These are phyloP conservation scores for Fusarium napiforme DNA, from an alignment of 2,329 filamentous ascomycete species.

Conservation along the genomic window DNA sequence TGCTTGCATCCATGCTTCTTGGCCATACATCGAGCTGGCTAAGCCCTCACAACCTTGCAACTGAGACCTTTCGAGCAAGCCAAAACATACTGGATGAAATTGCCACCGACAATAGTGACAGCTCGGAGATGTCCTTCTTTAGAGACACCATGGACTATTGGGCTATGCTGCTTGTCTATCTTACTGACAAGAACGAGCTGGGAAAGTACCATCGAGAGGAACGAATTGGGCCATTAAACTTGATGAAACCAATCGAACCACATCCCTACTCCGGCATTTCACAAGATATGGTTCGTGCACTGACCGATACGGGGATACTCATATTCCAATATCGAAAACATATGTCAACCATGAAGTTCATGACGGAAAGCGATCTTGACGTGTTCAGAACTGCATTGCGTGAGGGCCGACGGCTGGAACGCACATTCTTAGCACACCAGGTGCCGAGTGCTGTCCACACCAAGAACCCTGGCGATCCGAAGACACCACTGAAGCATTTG, in stretches of 20 bases:
- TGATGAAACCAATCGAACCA: neutral
- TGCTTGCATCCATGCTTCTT: neutral
- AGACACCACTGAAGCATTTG: neutral
- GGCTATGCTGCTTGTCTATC: constrained; percentile 3
- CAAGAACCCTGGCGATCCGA: neutral
- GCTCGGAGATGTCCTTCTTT: neutral
- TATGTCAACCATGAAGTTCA: neutral
- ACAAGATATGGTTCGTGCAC: neutral
- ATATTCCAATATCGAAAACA: neutral
- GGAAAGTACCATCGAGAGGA: neutral
- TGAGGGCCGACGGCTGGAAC: neutral
- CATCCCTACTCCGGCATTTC: constrained; percentile 6
- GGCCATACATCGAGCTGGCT: constrained; percentile 9
- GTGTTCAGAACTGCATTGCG: neutral
- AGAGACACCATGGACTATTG: constrained; percentile 6
- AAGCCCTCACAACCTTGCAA: constrained; percentile 1
- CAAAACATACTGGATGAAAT: neutral
- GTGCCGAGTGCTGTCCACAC: neutral
- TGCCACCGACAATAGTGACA: neutral
- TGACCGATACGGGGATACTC: neutral
- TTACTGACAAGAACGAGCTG: neutral
- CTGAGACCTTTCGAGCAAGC: neutral
- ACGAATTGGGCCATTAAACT: neutral
- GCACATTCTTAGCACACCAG: neutral
- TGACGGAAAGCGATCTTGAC: neutral